Evolutionary conservation across 345 rosid species (phyloP).

Genomic region (Heritiera fomes): DNA sequence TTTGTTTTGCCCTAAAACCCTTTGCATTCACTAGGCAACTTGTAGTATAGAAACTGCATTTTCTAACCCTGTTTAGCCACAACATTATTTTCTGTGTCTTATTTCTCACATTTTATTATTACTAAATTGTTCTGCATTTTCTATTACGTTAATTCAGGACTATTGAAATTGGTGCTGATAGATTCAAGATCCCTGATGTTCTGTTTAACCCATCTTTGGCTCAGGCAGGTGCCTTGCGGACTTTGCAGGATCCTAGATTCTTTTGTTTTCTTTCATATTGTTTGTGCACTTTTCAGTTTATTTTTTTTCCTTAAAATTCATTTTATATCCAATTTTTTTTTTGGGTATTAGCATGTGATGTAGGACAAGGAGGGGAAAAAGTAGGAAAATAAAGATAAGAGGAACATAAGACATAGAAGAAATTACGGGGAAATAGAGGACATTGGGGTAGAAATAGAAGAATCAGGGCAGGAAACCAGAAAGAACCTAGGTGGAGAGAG

Average conservation of each 20-base stretch:
- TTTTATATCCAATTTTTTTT: slow-evolving; percentile 1
- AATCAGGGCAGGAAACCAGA: background rate
- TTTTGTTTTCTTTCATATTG: background rate
- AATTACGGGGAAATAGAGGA: background rate
- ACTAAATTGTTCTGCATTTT: slow-evolving; percentile 5
- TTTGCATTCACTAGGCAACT: background rate
- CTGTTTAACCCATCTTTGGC: slow-evolving; percentile 84
- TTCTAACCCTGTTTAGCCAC: background rate
- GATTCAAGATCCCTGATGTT: slow-evolving; percentile 96
- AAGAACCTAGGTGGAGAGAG: background rate
- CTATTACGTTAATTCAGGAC: slow-evolving; percentile 47
- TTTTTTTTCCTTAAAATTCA: background rate
- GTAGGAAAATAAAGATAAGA: background rate
- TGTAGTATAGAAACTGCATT: background rate
- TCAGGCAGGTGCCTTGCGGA: slow-evolving; percentile 51
- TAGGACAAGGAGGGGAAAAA: background rate
- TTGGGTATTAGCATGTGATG: background rate
- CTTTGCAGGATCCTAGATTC: slow-evolving; percentile 18
- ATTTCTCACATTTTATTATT: background rate
- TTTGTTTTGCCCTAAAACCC: background rate
- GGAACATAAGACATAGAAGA: background rate
- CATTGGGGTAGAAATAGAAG: background rate
- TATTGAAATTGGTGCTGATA: slow-evolving; percentile 95
- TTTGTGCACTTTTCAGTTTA: background rate
- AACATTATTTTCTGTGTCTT: background rate